Evolutionary conservation across 2,329 filamentous ascomycete species (phyloP).

Genomic region (Fusarium globosum): DNA sequence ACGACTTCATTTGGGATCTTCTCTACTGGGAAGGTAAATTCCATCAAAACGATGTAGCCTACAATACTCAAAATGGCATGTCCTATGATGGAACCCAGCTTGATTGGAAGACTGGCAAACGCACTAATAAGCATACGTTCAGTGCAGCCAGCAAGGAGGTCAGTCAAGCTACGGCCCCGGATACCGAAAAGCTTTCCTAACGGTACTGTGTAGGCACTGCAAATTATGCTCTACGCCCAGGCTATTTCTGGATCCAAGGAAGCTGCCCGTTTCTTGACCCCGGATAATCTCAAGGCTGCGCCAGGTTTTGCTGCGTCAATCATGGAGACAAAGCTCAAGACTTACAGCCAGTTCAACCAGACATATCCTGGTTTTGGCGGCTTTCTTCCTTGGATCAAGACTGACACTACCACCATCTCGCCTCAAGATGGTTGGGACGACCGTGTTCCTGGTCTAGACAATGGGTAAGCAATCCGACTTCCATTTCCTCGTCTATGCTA

Average conservation of each 20-base stretch:
- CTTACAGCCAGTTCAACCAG: slow-evolving; percentile 54
- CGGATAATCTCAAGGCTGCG: slow-evolving; percentile 47
- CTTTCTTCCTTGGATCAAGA: slow-evolving; percentile 54
- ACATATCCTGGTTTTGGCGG: slow-evolving; percentile 56
- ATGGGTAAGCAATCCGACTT: slow-evolving; percentile 45
- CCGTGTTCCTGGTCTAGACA: slow-evolving; percentile 54
- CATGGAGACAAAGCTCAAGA: slow-evolving; percentile 53
- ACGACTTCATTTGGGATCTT: slow-evolving; percentile 51
- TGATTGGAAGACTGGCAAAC: slow-evolving; percentile 52
- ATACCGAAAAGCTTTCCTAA: background rate
- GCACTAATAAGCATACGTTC: slow-evolving; percentile 51
- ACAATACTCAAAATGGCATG: slow-evolving; percentile 56
- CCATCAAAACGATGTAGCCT: slow-evolving; percentile 54
- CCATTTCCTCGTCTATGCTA: fast-evolving
- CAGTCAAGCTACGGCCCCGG: background rate
- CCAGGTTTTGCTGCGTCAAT: slow-evolving; percentile 50
- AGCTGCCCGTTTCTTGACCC: slow-evolving; percentile 54
- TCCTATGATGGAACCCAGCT: slow-evolving; percentile 55
- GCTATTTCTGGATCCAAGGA: slow-evolving; percentile 52
- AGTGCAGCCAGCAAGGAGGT: slow-evolving; percentile 54
- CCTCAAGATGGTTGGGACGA: slow-evolving; percentile 53
- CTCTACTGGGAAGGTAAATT: slow-evolving; percentile 59
- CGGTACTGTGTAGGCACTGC: slow-evolving; percentile 47
- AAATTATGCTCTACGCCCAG: slow-evolving; percentile 57
- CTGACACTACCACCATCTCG: slow-evolving; percentile 45